Base-by-base conservation (phyloP, 2,329 filamentous ascomycete species). In the Exophiala sideris region DNA sequence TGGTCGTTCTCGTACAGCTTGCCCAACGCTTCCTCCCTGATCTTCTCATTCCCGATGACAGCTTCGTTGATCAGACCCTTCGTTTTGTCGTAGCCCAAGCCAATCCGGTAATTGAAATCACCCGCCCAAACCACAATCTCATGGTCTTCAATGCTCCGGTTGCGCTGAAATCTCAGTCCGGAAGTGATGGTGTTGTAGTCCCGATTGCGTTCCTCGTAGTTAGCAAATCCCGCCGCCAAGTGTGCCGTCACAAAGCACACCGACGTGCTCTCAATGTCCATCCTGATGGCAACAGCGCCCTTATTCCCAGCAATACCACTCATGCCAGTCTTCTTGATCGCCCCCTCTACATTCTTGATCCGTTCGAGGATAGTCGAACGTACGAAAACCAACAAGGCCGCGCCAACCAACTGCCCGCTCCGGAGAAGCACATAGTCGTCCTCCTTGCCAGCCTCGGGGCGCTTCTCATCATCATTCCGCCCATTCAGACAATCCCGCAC, bases 261-360 rank as follows among this genome's bases (percentile, higher is more conserved):
- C 2, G 88, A 88, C 2, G 92, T 97, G 66, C 88, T 95, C 24
- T 89, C 91, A 66, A 90, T 96, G 59, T 97, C 92, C 71, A 99
- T 88, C 3, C 94, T 87, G 64, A 99, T 96, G 2, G 91, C 94
- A 46, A 96, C 95, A 1, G 94, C 94, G 14, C 94, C 94, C 74
- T 99, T 99, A 74, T 99, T 99, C 18, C 94, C 94, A 24, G 91
- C 92, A 79, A 99, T 96, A 5, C 94, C 94, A 20, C 91, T 96
- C 79, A 99, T 85, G 3, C 94, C 94, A 1, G 84, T 87, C 79
- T 70, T 99, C 75, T 96, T 99, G 56, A 96, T 85, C 63, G 86
- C 90, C 5, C 94, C 94, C 70, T 99, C 94, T 12, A 99, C 94
- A 67, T 97, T 96, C 70, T 96, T 97, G 71, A 99, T 94, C 58